Base-by-base conservation (phyloP, 208 protist species). In the Acanthamoeba castellanii region DNA sequence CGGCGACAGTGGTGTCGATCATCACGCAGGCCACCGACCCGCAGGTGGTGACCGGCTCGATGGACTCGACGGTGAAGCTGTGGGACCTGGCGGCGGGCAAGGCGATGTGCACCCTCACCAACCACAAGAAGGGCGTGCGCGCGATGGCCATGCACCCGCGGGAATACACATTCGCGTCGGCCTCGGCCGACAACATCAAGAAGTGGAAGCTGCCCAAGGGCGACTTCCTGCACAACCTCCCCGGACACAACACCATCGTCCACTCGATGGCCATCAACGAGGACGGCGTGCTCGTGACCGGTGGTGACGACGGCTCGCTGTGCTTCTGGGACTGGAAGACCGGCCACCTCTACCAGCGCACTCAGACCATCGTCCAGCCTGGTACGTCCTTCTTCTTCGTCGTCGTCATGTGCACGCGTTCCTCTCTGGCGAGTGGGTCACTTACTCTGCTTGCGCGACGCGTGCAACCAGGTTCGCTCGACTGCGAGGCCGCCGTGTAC, bases 121-220 rank as follows among this genome's bases (percentile, higher is more conserved):
- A 99, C 78, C 99, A 99, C 97, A 99, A 99, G 97, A 99, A 99
- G 96, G 96, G 97, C 30, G 98, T 99, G 14, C 98, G 99, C 37
- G 97, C 98, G 30, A 50, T 99, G 18, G 95, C 97, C 2, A 34
- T 99, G 34, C 98, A 99, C 91, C 97, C 98, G 16, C 96, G 95
- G 30, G 99, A 99, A 93, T 97, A 97, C 72, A 97, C 97, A n/a
- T 99, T 99, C 61, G 98, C 98, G 7, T 98, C 98, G 0, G 99
- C 97, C 64, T 98, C 98, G 20, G 97, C 99, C 0, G 99, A 99
- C 96, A 98, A 99, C 72, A 98, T 99, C 37, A 99, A 99, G 52
- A 97, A 99, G 84, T 99, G 99, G 99, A 97, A 98, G 74, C 97
- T 98, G 64, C 99, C 99, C 7, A 97, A 98, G 20, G 99, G 99